These are phyloP conservation scores for Arthrobotrys entomopaga DNA, from an alignment of 2,329 filamentous ascomycete species.

Conservation along the genomic window DNA sequence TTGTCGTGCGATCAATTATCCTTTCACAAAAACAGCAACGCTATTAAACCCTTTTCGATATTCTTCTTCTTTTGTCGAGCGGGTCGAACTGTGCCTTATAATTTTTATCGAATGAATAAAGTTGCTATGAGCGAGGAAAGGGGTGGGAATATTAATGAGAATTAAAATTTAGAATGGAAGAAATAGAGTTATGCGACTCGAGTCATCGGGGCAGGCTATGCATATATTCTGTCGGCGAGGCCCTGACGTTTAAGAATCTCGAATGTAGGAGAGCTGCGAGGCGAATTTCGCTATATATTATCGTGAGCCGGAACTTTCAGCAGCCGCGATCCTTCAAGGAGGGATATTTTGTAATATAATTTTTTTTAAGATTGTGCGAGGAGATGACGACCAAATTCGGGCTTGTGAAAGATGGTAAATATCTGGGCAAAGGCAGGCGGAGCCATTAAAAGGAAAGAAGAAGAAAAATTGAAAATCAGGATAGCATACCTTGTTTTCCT, in stretches of 20 bases:
- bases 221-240: constrained; percentile 6
- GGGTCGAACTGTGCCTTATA: not conserved
- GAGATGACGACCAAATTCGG: constrained; percentile 4
- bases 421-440: constrained; percentile 16
- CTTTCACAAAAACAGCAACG: not conserved
- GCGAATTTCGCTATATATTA: constrained; percentile 22
- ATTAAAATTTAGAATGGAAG: constrained; percentile 12
- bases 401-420: constrained; percentile 19
- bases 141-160: constrained; percentile 30
- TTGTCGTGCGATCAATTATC: not conserved
- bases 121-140: constrained; percentile 20
- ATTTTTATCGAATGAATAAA: not conserved
- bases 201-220: constrained; percentile 1
- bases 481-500: constrained; percentile 22
- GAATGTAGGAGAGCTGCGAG: constrained; percentile 38
- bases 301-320: constrained; percentile 11
- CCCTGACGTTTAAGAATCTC: constrained; percentile 21
- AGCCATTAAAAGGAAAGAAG: constrained; percentile 7
- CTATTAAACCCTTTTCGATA: constrained; percentile 9
- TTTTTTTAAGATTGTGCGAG: not conserved
- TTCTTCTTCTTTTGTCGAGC: not conserved
- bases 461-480: no score
- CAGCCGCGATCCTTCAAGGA: constrained; percentile 40
- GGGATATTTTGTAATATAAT: constrained; percentile 37
- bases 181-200: constrained; percentile 14